A percentile compares a stretch with the other conserved stretches of the same genome.
phyloP scores from a whole-genome alignment of 2,329 filamentous ascomycete genomes.

The Aspergillus viridinutans region DNA sequence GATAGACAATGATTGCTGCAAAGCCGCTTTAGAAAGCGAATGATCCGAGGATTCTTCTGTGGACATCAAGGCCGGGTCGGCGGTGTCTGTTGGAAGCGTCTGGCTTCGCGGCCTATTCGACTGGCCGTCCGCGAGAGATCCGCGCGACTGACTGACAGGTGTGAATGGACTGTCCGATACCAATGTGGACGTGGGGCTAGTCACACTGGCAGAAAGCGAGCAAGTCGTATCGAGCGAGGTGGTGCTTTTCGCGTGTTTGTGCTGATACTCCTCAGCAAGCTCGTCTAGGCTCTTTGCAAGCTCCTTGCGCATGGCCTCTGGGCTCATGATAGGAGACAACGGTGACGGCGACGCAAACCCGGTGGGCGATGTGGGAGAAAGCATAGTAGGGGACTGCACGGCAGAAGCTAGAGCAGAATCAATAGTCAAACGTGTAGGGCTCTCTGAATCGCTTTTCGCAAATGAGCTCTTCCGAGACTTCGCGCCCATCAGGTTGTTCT shows the following conservation, averaged over 20 bases:
- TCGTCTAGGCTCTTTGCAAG: constrained; percentile 57
- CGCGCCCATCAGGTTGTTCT: constrained; percentile 61
- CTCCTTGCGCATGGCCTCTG: constrained; percentile 63
- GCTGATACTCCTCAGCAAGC: constrained; percentile 57
- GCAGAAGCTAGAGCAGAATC: constrained; percentile 53
- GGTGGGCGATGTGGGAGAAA: constrained; percentile 70
- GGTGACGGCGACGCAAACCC: constrained; percentile 65
- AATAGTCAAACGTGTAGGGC: constrained; percentile 53
- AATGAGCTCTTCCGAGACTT: constrained; percentile 52
- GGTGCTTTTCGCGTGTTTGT: constrained; percentile 62
- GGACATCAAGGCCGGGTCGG: constrained; percentile 51
- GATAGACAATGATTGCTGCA: constrained; percentile 36
- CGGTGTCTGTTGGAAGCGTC: constrained; percentile 67
- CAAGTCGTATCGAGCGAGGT: constrained; percentile 63
- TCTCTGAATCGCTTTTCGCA: constrained; percentile 64
- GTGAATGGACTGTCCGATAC: constrained; percentile 74
- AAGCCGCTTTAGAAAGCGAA: constrained; percentile 51
- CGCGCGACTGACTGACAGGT: constrained; percentile 48
- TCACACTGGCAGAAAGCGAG: constrained; percentile 66
- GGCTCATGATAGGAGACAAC: constrained; percentile 64
- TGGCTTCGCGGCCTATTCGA: constrained; percentile 79
- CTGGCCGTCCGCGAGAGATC: constrained; percentile 47
- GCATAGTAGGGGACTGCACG: constrained; percentile 59
- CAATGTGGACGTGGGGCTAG: constrained; percentile 72
- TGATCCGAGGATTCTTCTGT: constrained; percentile 49